Base-by-base conservation (phyloP, 2,329 filamentous ascomycete species). In the Kalaharituber pfeilii region DNA sequence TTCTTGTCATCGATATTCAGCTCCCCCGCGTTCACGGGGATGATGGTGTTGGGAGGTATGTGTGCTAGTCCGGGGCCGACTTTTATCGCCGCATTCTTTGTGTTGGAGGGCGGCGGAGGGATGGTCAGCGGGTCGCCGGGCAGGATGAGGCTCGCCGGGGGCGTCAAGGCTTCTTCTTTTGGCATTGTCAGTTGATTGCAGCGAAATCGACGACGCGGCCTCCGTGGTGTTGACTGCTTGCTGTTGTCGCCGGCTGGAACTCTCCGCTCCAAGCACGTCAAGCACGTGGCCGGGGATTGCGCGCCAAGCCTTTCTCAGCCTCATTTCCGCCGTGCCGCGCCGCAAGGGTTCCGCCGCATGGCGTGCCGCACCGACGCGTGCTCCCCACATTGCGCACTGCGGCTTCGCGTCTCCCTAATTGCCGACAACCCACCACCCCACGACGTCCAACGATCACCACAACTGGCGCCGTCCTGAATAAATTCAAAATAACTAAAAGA, bases 61-160 rank as follows among this genome's bases (percentile, higher is more conserved):
- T 93, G 81, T 57, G 83, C 82, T 55, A 95, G 75, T 53, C 88
- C 88, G 15, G 86, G 84, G 26, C 88, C 88, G 25, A 95, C 75
- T 54, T 84, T 85, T 59, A 94, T 73, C 36, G 86, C 78, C 5
- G 52, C 45, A 59, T 73, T 73, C 56, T 73, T 75, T 58, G 78
- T 73, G 62, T 81, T 85, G 49, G 75, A 74, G 58, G 82, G 75
- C 27, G 77, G 77, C 2, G 86, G 85, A 33, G 94, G 74, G 30
- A 76, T 69, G 25, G 76, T 73, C 1, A 95, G 75, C 28, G 71
- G 66, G 63, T 95, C 87, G 61, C 91, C 88, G 0, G 91, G 91
- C 5, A 96, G 77, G 57, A 95, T 77, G 58, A 89, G 72, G 49
- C 71, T 70, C n/a, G 73, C 69, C 26, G 78, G 47, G 47, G 42